Base-by-base conservation (phyloP, 2,329 filamentous ascomycete genomes). In the Colletotrichum liaoningense region DNA sequence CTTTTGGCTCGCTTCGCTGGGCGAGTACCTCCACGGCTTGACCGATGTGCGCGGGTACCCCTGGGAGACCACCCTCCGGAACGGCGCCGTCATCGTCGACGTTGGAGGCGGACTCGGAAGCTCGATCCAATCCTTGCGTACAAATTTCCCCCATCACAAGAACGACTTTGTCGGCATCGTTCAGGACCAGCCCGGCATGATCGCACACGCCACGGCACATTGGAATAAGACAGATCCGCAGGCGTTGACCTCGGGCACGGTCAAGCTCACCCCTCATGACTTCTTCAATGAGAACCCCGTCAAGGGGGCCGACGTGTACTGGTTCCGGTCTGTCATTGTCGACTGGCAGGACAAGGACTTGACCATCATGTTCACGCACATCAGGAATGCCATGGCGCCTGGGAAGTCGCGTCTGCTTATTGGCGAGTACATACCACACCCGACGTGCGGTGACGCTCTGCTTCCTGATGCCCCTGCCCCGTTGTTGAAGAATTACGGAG, bases 231-330 rank as follows among this genome's bases (percentile, higher is more conserved):
- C 42, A 42, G 70, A 73, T 26, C 59, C 55, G 24, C 38, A 56
- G 33, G 70, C 70, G 4, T 11, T 73, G 33, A 66, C 59, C 28
- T 59, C 46, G 24, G 67, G 65, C 38, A 33, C 33, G 6, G 74
- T 89, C 54, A 78, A 77, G 22, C 81, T 88, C 72, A 81, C 84
- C 74, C 81, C 82, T 3, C 89, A 92, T 77, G 87, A 91, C 76
- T 90, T 92, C 78, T 90, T 91, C 78, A 83, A 83, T 6, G 84
- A 87, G 63, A 90, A 92, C 79, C 84, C 86, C 0, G 83, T 88
- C 16, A 81, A 86, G 60, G 85, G 78, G 4, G 90, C 88, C 1
- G 89, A 91, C 76, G 85, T 75, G 12, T 76, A 76, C 63, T 71
- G 70, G 70, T 49, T 73, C 16, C 70, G 70, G 33, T 46, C 70